A percentile compares a stretch with the other conserved stretches of the same genome.
These are phyloP conservation scores for Scutellaria minor DNA, from an alignment of 257 asterid genomes.

Conservation along the genomic window DNA sequence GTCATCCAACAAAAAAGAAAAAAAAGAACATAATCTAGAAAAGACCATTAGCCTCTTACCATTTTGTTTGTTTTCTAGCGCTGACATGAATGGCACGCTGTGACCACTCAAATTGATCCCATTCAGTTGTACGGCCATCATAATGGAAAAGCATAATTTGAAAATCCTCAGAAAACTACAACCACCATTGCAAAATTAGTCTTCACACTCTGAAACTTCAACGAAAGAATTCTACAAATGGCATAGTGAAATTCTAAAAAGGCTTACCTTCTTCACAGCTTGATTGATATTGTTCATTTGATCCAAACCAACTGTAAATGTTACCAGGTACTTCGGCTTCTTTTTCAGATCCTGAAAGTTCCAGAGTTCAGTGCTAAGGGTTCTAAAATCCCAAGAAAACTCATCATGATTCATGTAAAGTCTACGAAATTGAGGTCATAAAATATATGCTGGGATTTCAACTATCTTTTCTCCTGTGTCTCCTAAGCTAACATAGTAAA, in stretches of 20 bases:
- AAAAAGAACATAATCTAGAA: constrained; percentile 27
- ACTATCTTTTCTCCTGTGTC: constrained; percentile 16
- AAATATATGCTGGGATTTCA: constrained; percentile 11
- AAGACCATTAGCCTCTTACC: constrained; percentile 51
- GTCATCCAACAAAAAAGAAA: constrained; percentile 24
- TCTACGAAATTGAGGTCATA: constrained; percentile 11
- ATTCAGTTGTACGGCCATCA: constrained; percentile 91
- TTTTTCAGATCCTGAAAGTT: constrained; percentile 82
- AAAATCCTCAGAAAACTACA: constrained; percentile 91
- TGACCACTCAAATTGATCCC: constrained; percentile 99
- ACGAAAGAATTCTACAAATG: constrained; percentile 4
- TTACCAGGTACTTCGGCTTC: constrained; percentile 90
- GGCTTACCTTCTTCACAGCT: constrained; percentile 85
- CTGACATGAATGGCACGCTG: constrained; percentile 91
- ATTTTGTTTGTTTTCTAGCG: constrained; percentile 86
- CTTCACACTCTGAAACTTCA: constrained; percentile 33
- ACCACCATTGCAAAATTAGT: constrained; percentile 26
- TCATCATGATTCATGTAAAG: constrained; percentile 23
- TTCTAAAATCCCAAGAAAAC: constrained; percentile 24
- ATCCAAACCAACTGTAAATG: constrained; percentile 91
- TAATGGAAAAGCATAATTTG: constrained; percentile 97
- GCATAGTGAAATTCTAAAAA: constrained; percentile 27
- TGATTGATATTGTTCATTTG: constrained; percentile 75
- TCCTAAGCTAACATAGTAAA: constrained; percentile 19
- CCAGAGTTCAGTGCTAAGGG: constrained; percentile 34